A percentile compares a stretch with the other conserved stretches of the same genome.
Evolutionary conservation across 2,329 filamentous ascomycete species (phyloP).

Genomic region (Chalara sp.): DNA sequence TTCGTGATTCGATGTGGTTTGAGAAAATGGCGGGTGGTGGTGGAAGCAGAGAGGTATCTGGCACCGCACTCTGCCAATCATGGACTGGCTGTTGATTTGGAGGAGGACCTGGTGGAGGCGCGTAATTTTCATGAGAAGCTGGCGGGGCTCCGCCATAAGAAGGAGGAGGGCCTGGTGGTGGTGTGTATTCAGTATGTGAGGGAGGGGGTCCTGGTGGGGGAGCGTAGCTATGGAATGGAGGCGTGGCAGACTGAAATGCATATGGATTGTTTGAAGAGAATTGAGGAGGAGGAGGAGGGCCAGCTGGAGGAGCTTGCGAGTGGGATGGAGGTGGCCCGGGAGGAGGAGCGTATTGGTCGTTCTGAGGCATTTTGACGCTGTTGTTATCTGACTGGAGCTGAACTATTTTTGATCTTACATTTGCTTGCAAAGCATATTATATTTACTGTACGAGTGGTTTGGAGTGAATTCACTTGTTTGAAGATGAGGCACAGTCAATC

Average conservation of each 20-base stretch:
- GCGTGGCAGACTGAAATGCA: neutral
- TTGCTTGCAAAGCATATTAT: too few species aligned
- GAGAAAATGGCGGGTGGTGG: slow-evolving; percentile 58
- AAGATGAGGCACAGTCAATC: too few species aligned
- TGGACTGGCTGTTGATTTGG: slow-evolving; percentile 38
- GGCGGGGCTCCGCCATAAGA: slow-evolving; percentile 7
- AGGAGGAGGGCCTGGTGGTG: slow-evolving; percentile 28
- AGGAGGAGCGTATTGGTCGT: slow-evolving; percentile 27
- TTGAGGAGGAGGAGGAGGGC: slow-evolving; percentile 26
- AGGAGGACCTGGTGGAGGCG: slow-evolving; percentile 33
- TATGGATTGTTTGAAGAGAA: slow-evolving; percentile 20
- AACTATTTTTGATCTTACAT: neutral
- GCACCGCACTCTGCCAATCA: slow-evolving; percentile 65
- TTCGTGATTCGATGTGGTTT: slow-evolving; percentile 56
- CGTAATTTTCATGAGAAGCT: slow-evolving; percentile 21
- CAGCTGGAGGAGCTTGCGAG: slow-evolving; percentile 31
- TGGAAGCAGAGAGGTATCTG: slow-evolving; percentile 66
- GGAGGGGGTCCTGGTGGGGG: slow-evolving; percentile 18
- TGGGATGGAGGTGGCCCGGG: slow-evolving; percentile 13
- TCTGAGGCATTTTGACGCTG: slow-evolving; percentile 19
- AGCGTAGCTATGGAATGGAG: neutral
- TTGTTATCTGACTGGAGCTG: neutral
- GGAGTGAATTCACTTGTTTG: too few species aligned
- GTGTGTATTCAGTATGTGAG: slow-evolving; percentile 28
- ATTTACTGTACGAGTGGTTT: too few species aligned